Evolutionary conservation across 179 eudicot species (phyloP).

Genomic region (Silene vulgaris): DNA sequence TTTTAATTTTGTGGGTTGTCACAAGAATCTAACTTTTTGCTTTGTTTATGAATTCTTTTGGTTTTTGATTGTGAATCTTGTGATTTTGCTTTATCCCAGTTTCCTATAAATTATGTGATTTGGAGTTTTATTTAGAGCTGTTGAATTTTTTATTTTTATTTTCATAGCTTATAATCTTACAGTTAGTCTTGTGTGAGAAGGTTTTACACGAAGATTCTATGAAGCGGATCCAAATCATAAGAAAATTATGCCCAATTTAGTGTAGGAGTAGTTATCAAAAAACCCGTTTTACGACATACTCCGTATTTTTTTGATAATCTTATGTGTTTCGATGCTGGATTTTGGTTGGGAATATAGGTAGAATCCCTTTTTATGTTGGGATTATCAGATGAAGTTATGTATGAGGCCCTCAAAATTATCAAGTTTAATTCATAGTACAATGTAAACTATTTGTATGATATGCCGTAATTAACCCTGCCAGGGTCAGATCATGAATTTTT

Average conservation of each 20-base stretch:
- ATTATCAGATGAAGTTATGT: neutral
- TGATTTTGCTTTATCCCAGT: neutral
- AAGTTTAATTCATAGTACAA: neutral
- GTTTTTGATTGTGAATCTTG: neutral
- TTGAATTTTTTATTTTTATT: neutral
- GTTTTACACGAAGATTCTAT: no score
- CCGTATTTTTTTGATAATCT: no score
- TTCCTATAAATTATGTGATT: neutral
- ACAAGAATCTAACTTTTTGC: neutral
- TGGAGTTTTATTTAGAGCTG: neutral
- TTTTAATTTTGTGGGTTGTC: slow-evolving; percentile 5
- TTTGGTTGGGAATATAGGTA: neutral
- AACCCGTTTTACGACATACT: no score
- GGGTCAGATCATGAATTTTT: neutral
- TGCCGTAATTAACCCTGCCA: neutral
- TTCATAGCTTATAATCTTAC: neutral
- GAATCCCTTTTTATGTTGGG: neutral
- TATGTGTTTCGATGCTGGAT: neutral
- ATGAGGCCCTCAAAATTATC: neutral
- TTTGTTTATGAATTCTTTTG: slow-evolving; percentile 3
- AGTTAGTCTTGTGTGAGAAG: no score
- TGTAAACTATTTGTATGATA: neutral
- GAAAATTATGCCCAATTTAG: no score
- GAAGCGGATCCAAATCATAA: no score
- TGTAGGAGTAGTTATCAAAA: no score